Conservation (phyloP, 2,329 filamentous ascomycete species). For the Thelonectria rubi region DNA sequence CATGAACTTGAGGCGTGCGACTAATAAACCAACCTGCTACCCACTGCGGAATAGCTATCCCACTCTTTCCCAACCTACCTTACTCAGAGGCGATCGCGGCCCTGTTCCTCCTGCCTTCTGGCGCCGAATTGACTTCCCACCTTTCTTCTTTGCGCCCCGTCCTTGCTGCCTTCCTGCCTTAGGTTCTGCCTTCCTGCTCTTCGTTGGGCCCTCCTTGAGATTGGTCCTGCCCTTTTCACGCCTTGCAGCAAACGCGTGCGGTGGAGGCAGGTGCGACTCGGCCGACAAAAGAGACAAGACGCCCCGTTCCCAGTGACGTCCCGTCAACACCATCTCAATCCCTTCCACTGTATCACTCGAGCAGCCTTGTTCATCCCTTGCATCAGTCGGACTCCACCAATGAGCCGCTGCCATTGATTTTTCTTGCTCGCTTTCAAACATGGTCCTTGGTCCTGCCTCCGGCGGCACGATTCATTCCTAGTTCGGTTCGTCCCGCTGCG, state of each 20-base stretch:
- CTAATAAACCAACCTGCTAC: neutral
- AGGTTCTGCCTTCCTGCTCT: neutral
- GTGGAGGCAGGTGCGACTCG: neutral
- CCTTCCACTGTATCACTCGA: neutral
- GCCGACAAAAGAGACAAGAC: conserved; percentile 12
- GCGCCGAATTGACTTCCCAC: neutral
- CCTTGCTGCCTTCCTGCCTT: neutral
- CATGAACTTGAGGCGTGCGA: neutral
- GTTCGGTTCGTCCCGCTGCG: neutral
- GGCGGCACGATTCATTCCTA: neutral
- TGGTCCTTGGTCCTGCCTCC: neutral
- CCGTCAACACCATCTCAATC: neutral
- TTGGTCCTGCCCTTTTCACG: neutral
- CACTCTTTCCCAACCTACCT: neutral
- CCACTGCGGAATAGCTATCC: neutral
- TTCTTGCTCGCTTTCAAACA: neutral
- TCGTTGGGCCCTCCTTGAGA: neutral
- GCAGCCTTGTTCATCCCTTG: neutral
- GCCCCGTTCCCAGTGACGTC: neutral
- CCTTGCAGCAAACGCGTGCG: neutral
- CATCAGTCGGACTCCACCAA: neutral
- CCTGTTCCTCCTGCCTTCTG: neutral
- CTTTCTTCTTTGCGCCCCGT: neutral
- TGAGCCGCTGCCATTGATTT: neutral
- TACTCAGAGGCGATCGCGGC: neutral